Evolutionary conservation across 441 rosid genomes (phyloP).

Genomic region (Syzygium malaccense): DNA sequence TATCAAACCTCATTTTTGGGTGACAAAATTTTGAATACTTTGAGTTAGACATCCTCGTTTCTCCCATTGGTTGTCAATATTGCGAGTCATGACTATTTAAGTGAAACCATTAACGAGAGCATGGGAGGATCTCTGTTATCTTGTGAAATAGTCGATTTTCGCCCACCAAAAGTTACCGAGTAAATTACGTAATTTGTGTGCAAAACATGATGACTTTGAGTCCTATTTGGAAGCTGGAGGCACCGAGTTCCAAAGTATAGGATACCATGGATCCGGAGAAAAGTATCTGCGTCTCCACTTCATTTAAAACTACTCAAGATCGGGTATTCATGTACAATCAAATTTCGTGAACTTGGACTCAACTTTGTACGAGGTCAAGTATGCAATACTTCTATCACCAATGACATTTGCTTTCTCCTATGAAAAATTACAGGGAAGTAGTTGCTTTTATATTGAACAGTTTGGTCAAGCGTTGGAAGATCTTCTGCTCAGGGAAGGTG

Average conservation of each 20-base stretch:
- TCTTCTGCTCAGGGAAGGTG: conserved; percentile 25
- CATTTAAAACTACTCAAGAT: neutral
- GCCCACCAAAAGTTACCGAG: neutral
- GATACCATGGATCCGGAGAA: neutral
- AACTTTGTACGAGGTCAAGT: neutral
- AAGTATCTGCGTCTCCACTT: neutral
- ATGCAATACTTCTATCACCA: neutral
- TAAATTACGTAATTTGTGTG: neutral
- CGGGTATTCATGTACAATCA: neutral
- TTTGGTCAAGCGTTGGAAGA: neutral
- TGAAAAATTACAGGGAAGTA: neutral
- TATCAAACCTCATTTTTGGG: neutral
- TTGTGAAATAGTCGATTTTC: neutral
- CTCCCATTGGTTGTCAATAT: neutral
- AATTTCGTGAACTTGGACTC: neutral
- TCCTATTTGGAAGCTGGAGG: neutral
- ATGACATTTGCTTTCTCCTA: neutral
- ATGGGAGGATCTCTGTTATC: neutral
- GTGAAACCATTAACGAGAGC: neutral
- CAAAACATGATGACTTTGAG: neutral
- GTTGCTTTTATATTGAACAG: neutral
- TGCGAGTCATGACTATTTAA: neutral
- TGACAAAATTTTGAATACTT: neutral
- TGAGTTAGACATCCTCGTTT: neutral
- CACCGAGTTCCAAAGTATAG: neutral